These are phyloP conservation scores for Lepidopterella palustris DNA, from an alignment of 495 filamentous ascomycete genomes.

Conservation along the genomic window DNA sequence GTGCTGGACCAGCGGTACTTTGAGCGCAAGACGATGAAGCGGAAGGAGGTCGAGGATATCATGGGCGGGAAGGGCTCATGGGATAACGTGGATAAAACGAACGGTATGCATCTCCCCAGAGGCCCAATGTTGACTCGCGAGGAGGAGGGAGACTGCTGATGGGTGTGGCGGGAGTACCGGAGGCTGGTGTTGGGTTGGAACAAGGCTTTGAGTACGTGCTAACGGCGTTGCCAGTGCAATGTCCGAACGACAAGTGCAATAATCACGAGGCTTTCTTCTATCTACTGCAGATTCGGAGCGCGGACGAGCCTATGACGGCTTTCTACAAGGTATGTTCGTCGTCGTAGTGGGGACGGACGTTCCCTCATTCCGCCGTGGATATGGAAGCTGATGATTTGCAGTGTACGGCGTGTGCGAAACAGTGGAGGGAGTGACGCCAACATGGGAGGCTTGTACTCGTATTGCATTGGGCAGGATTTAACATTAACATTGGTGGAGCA, in stretches of 20 bases:
- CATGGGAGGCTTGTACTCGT: no score
- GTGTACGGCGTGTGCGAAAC: conserved; percentile 10
- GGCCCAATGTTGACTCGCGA: not conserved
- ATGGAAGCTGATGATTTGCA: not conserved
- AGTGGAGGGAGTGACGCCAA: conserved; percentile 14
- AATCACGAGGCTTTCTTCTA: conserved; percentile 82
- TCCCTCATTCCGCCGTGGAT: no score
- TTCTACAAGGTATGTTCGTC: conserved; percentile 62
- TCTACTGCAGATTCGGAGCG: conserved; percentile 94
- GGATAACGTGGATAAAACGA: conserved; percentile 80
- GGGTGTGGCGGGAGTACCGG: no score
- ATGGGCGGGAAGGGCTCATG: conserved; percentile 81
- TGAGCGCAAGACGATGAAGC: conserved; percentile 63
- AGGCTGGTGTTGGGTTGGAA: no score
- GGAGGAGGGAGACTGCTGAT: conserved; percentile 7
- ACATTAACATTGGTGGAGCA: no score
- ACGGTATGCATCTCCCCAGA: conserved; percentile 41
- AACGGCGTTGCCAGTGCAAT: conserved; percentile 50
- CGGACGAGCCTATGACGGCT: conserved; percentile 96
- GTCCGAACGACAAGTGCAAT: conserved; percentile 65
- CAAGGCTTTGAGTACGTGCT: not conserved
- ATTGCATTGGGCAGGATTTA: no score
- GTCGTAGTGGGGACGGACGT: not conserved
- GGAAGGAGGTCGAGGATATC: conserved; percentile 84
- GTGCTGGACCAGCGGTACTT: conserved; percentile 64